Evolutionary conservation across 1,284 basidiomycete species (phyloP).

Genomic region (Psilocybe mexicana): DNA sequence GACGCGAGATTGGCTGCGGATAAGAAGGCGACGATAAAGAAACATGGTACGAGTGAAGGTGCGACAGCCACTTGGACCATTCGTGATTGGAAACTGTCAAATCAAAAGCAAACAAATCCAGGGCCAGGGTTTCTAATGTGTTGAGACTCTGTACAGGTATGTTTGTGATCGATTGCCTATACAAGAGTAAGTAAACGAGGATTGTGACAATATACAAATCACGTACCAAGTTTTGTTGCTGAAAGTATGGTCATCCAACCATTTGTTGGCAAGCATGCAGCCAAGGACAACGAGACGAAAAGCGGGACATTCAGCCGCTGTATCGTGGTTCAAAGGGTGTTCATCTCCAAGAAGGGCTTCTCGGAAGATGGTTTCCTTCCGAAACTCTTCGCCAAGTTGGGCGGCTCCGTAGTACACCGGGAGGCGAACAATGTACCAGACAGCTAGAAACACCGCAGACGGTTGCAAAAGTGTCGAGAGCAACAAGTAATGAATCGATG

Average conservation of each 20-base stretch:
- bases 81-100: conserved; percentile 60
- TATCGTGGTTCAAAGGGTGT: conserved; percentile 48
- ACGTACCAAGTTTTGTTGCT: conserved; percentile 89
- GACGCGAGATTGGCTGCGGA: conserved; percentile 78
- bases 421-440: conserved; percentile 82
- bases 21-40: conserved; percentile 56
- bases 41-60: conserved; percentile 63
- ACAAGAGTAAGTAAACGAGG: conserved; percentile 7
- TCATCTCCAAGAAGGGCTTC: conserved; percentile 57
- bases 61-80: conserved; percentile 71
- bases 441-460: conserved; percentile 73
- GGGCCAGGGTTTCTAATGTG: conserved; percentile 64
- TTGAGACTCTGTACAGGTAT: conserved; percentile 70
- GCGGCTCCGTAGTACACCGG: conserved; percentile 65
- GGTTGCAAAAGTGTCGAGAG: conserved; percentile 81
- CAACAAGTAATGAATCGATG: conserved; percentile 69
- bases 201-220: conserved; percentile 7
- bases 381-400: conserved; percentile 44
- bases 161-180: conserved; percentile 77
- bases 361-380: conserved; percentile 65
- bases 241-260: conserved; percentile 91
- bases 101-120: conserved; percentile 70
- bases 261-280: conserved; percentile 88
- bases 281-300: conserved; percentile 81
- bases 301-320: conserved; percentile 56